Percentiles rank a stretch among this genome's conserved stretches.
Conservation (phyloP, 2,329 filamentous ascomycete genomes). For the Fusarium graminum region DNA sequence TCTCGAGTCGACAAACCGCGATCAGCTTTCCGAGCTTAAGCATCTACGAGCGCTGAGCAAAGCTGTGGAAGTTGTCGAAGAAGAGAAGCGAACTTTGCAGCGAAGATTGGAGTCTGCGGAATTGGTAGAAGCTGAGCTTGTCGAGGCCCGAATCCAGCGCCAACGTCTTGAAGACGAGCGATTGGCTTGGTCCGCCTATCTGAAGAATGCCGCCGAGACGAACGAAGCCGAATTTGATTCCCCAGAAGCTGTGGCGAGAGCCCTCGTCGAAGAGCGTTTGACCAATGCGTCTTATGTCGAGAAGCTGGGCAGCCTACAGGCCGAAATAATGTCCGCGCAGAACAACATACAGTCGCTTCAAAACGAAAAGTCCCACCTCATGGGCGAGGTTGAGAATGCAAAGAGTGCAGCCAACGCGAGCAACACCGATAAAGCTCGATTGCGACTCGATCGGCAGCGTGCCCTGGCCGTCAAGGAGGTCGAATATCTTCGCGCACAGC, state of each 20-base stretch:
- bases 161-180: conserved; percentile 91
- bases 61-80: conserved; percentile 93
- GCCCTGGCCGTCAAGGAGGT: conserved; percentile 90
- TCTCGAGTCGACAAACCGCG: conserved; percentile 83
- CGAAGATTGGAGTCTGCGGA: conserved; percentile 81
- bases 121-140: conserved; percentile 79
- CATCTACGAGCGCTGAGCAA: conserved; percentile 84
- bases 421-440: conserved; percentile 74
- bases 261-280: conserved; percentile 84
- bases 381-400: conserved; percentile 77
- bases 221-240: conserved; percentile 84
- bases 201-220: conserved; percentile 75
- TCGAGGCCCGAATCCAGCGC: conserved; percentile 83
- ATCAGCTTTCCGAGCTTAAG: conserved; percentile 83
- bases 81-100: conserved; percentile 89
- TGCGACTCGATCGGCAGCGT: conserved; percentile 87
- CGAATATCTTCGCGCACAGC: conserved; percentile 91
- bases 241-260: conserved; percentile 87
- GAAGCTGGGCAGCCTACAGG: conserved; percentile 80
- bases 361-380: conserved; percentile 74
- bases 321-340: conserved; percentile 82
- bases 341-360: conserved; percentile 79
- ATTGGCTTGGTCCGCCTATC: conserved; percentile 85
- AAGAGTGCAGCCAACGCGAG: conserved; percentile 64
- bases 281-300: conserved; percentile 85